phyloP scores from a whole-genome alignment of 2,329 filamentous ascomycete genomes.

The Ophiosphaerella korrae region DNA sequence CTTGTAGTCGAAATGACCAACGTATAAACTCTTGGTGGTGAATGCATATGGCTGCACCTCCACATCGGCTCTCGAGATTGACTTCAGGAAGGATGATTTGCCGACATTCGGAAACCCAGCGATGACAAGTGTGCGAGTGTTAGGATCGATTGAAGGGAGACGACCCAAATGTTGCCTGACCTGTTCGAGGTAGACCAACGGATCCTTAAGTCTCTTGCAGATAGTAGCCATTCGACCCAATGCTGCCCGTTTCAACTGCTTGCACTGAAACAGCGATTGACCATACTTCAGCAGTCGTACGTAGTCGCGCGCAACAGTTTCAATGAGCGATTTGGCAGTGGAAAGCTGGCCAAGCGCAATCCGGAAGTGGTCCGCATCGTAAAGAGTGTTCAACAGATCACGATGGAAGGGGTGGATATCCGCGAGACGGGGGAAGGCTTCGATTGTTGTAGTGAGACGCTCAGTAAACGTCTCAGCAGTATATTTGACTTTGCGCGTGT shows the following conservation, averaged over 20 bases:
- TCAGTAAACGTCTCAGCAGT: slow-evolving; percentile 96
- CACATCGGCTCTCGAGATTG: slow-evolving; percentile 90
- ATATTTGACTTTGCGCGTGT: slow-evolving; percentile 93
- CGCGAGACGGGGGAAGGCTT: slow-evolving; percentile 84
- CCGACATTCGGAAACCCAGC: slow-evolving; percentile 93
- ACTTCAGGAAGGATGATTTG: slow-evolving; percentile 94
- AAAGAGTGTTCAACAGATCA: slow-evolving; percentile 92
- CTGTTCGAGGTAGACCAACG: slow-evolving; percentile 93
- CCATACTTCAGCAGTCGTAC: slow-evolving; percentile 96
- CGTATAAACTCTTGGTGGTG: slow-evolving; percentile 96
- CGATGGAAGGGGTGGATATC: slow-evolving; percentile 96
- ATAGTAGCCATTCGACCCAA: slow-evolving; percentile 98
- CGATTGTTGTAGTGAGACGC: slow-evolving; percentile 87
- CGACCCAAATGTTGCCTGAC: slow-evolving; percentile 95
- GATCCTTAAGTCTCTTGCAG: slow-evolving; percentile 91
- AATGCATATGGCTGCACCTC: slow-evolving; percentile 98
- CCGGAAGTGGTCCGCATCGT: slow-evolving; percentile 69
- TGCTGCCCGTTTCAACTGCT: slow-evolving; percentile 95
- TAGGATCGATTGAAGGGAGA: slow-evolving; percentile 97
- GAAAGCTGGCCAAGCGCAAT: slow-evolving; percentile 96
- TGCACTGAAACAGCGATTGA: slow-evolving; percentile 91
- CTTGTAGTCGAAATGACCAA: slow-evolving; percentile 98
- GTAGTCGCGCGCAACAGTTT: slow-evolving; percentile 95
- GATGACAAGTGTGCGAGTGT: slow-evolving; percentile 92
- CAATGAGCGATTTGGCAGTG: slow-evolving; percentile 93